phyloP scores from a whole-genome alignment of 192 early-diverging fungal species.

The Helicostylum pulchrum region DNA sequence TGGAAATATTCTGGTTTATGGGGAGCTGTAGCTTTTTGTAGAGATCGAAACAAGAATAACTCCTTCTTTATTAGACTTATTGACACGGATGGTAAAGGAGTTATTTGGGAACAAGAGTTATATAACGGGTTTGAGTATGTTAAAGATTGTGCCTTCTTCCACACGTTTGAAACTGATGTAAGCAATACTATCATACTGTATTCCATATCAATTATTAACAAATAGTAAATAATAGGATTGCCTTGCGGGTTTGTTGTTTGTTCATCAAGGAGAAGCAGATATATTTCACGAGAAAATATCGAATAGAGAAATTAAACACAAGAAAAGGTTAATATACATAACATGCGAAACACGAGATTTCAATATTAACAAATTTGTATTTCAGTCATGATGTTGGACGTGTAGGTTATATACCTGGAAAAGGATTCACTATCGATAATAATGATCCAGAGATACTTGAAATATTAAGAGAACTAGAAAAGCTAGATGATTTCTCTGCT shows the following conservation, averaged over 20 bases:
- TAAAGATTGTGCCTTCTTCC: constrained; percentile 64
- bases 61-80: constrained; percentile 65
- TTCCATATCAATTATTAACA: neutral
- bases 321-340: neutral
- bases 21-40: constrained; percentile 70
- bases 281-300: constrained; percentile 43
- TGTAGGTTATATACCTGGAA: constrained; percentile 53
- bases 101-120: constrained; percentile 81
- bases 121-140: constrained; percentile 68
- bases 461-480: constrained; percentile 55
- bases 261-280: constrained; percentile 64
- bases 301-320: constrained; percentile 14
- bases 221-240: constrained; percentile 38
- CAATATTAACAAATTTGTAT: neutral
- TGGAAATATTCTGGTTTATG: constrained; percentile 72
- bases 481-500: constrained; percentile 52
- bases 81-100: constrained; percentile 54
- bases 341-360: too few relatives aligned
- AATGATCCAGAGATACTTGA: constrained; percentile 69
- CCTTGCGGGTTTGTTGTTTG: constrained; percentile 67
- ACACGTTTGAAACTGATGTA: constrained; percentile 68
- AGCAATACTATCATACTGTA: constrained; percentile 11
- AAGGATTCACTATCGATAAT: constrained; percentile 62
- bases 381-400: constrained; percentile 47
- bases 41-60: constrained; percentile 58